Percentiles rank a stretch among this genome's conserved stretches.
phyloP scores from a whole-genome alignment of 2,329 filamentous ascomycete genomes.

The Fusarium ramigenum region DNA sequence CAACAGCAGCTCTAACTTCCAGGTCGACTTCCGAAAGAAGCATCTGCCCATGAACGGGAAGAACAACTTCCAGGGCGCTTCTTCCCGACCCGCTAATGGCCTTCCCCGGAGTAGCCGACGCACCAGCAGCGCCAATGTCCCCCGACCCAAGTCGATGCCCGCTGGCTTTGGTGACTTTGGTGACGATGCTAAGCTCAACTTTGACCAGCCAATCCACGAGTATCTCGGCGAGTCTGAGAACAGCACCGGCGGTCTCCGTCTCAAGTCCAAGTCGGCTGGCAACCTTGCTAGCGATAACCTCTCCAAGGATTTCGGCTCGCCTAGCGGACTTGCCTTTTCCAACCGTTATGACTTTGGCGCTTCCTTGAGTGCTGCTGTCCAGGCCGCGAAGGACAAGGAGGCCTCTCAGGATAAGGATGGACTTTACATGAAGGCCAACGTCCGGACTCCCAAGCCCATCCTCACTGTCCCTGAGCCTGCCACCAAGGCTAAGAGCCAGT shows the following conservation, averaged over 20 bases:
- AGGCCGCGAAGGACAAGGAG: conserved; percentile 75
- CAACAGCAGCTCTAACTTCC: conserved; percentile 87
- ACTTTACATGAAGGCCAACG: conserved; percentile 64
- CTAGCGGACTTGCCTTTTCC: conserved; percentile 80
- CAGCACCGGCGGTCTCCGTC: conserved; percentile 66
- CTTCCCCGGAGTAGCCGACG: conserved; percentile 75
- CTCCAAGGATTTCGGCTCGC: conserved; percentile 59
- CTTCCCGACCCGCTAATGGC: conserved; percentile 60
- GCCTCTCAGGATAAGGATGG: conserved; percentile 66
- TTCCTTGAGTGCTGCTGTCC: conserved; percentile 86
- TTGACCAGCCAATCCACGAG: conserved; percentile 68
- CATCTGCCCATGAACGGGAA: conserved; percentile 69
- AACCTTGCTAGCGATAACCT: conserved; percentile 72
- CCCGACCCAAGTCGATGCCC: conserved; percentile 64
- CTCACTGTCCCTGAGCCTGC: conserved; percentile 42
- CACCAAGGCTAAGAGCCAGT: conserved; percentile 21
- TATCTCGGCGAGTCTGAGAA: conserved; percentile 71
- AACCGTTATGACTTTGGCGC: conserved; percentile 96
- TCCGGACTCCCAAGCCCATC: conserved; percentile 42
- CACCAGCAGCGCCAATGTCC: conserved; percentile 50
- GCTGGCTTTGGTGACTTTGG: conserved; percentile 77
- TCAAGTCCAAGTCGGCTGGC: conserved; percentile 74
- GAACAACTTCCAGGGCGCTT: conserved; percentile 60
- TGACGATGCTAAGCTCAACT: conserved; percentile 65
- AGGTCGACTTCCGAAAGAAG: conserved; percentile 91